Evolutionary conservation across 345 rosid species (phyloP).

Genomic region (Lagerstroemia speciosa): DNA sequence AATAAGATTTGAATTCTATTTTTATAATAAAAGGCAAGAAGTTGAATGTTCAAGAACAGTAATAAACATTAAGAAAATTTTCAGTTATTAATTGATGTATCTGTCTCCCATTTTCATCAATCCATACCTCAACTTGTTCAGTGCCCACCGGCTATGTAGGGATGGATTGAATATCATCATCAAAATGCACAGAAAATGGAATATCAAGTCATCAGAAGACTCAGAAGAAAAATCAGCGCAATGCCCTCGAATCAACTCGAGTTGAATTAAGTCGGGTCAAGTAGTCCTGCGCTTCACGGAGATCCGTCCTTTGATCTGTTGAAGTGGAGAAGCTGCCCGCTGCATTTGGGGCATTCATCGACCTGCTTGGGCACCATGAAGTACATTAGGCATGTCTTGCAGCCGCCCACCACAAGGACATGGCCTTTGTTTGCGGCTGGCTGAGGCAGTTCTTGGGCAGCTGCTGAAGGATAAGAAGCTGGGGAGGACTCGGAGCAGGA

Average conservation of each 20-base stretch:
- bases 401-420: constrained; percentile 84
- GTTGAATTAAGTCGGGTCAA: neutral
- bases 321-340: constrained; percentile 73
- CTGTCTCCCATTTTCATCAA: constrained; percentile 21
- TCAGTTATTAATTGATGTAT: neutral
- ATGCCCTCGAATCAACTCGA: neutral
- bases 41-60: neutral
- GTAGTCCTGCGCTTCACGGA: neutral
- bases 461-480: constrained; percentile 13
- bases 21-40: too few species aligned
- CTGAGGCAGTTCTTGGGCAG: constrained; percentile 18
- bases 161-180: neutral
- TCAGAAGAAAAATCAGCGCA: neutral
- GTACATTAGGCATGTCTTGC: constrained; percentile 91
- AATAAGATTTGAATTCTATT: too few species aligned
- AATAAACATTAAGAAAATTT: neutral
- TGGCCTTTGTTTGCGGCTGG: constrained; percentile 26
- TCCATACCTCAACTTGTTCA: constrained; percentile 24
- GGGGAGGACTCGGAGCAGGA: constrained; percentile 65
- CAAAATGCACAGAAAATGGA: neutral
- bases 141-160: neutral
- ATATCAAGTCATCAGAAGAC: neutral
- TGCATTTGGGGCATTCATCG: constrained; percentile 76
- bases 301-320: constrained; percentile 39
- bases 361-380: constrained; percentile 82